Conservation (phyloP, 208 protist species). For the Crithidia bombi region DNA sequence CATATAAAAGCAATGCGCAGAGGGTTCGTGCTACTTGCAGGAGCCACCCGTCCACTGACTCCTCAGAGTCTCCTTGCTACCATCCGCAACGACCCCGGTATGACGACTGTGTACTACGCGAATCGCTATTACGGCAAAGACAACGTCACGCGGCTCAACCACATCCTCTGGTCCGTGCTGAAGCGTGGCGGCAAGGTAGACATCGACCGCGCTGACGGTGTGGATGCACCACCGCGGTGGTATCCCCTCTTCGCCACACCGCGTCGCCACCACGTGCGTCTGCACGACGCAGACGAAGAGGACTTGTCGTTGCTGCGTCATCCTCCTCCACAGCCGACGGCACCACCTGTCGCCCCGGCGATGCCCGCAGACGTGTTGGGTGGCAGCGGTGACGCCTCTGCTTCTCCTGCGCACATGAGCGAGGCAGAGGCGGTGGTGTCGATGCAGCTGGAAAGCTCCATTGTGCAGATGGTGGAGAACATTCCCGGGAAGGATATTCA, state of each 20-base stretch:
- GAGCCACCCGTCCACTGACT: constrained; percentile 41
- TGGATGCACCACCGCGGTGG: constrained; percentile 69
- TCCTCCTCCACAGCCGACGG: background rate
- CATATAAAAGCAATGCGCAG: constrained; percentile 19
- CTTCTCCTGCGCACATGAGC: background rate
- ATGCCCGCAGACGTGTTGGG: constrained; percentile 7
- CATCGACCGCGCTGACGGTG: constrained; percentile 67
- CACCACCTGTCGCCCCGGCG: background rate
- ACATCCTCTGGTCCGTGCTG: constrained; percentile 78
- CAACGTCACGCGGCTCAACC: constrained; percentile 65
- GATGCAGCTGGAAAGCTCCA: constrained; percentile 45
- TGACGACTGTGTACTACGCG: constrained; percentile 84
- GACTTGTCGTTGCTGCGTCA: constrained; percentile 67
- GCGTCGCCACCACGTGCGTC: constrained; percentile 53
- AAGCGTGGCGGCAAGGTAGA: constrained; percentile 80
- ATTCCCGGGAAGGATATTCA: constrained; percentile 72
- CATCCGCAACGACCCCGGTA: constrained; percentile 79
- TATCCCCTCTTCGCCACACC: constrained; percentile 66
- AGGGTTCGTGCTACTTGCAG: constrained; percentile 7
- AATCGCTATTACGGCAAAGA: constrained; percentile 85
- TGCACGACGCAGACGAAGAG: constrained; percentile 75
- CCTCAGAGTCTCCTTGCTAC: constrained; percentile 65
- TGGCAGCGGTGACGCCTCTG: background rate
- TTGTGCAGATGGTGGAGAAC: constrained; percentile 55
- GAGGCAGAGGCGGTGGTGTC: constrained; percentile 13